Evolutionary conservation across 495 filamentous ascomycete species (phyloP), one percentile per base, ranked within the genome.

Genomic region (Podospora conica): DNA sequence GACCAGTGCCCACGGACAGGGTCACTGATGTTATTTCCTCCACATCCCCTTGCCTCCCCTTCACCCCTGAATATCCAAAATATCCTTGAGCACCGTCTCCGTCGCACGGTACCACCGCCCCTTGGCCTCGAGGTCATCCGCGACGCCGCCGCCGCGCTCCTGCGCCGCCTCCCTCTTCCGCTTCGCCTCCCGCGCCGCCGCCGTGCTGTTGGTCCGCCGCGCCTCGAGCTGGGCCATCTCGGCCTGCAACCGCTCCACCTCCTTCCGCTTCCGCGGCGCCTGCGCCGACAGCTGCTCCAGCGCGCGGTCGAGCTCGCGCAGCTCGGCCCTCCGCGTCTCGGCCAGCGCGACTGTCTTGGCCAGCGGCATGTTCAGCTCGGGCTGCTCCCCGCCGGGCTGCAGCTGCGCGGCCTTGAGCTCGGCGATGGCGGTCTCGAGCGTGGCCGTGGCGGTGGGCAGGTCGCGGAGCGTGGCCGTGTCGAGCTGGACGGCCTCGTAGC

Each of bases 81-180:
- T 80, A 58, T 83, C 83, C 69, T 84, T 87, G 75, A 96, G 77
- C 2, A 83, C 85, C 15, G 80, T 77, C 75, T 93, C 91, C 1
- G 87, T 85, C 28, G 88, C 87, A 66, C 85, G 85, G 72, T 89
- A 89, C 93, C 93, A 97, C 70, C 91, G 79, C 18, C 91, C 93
- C 75, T 85, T 85, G 76, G 91, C 88, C 72, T 96, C 91, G 23
- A 96, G 74, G 62, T 94, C 91, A 74, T 95, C 91, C 61, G 86
- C 88, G 28, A 88, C 84, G 0, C 88, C 87, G 57, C 87, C 80
- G 15, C 40, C 40, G 0, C 40, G 40, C 40, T 48, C 40, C 27
- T 79, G 75, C 20, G 82, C 87, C 33, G 71, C 65, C 71, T 91
- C 89, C 75, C 89, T 91, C 76, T 90, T 88, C 70, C 89, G 82